Evolutionary conservation across 2,329 filamentous ascomycete genomes (phyloP), one percentile per base, ranked within the genome.

Genomic region (Fragosphaeria purpurea): DNA sequence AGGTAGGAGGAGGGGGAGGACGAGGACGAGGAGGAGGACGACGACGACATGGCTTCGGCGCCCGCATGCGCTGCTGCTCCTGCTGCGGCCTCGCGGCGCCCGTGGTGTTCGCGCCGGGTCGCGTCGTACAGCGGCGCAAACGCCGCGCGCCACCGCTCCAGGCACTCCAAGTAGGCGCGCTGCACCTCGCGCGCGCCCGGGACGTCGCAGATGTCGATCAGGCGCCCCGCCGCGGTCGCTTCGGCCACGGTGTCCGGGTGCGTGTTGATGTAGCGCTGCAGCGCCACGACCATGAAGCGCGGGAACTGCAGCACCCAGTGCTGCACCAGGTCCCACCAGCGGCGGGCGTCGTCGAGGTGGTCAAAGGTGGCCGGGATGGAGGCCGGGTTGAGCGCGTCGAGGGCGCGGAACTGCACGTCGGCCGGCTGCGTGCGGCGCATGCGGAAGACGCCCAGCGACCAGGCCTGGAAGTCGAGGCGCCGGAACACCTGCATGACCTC

Each of bases 111-210:
- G 22, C 56, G 53, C 13, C 58, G 52, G 0, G 59, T 54, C 6
- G 51, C 44, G 13, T 64, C 58, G 47, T 65, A 67, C 1, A 73
- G 53, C 2, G 67, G 65, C 31, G 63, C 59, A 52, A 67, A 71
- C 0, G 69, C 65, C 7, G 59, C 56, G 10, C 60, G 58, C 70
- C 70, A 73, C n/a, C 63, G 56, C 35, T 66, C 62, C 1, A 73
- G 59, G 61, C 67, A 70, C 37, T 63, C 61, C 13, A 69, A 57
- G 10, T 67, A 63, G 37, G 66, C 64, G 5, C 35, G 32, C 47
- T 59, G 58, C 32, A 56, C 50, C 3, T 50, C 54, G 13, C 47
- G 47, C 12, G 49, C 51, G 10, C 50, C 50, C 7, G 54, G 54
- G 22, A 54, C 50, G 34, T 59, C 56, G 46, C 49, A 46, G 12